Evolutionary conservation across 2,329 filamentous ascomycete genomes (phyloP).

Genomic region (Curvularia eragrostidis): DNA sequence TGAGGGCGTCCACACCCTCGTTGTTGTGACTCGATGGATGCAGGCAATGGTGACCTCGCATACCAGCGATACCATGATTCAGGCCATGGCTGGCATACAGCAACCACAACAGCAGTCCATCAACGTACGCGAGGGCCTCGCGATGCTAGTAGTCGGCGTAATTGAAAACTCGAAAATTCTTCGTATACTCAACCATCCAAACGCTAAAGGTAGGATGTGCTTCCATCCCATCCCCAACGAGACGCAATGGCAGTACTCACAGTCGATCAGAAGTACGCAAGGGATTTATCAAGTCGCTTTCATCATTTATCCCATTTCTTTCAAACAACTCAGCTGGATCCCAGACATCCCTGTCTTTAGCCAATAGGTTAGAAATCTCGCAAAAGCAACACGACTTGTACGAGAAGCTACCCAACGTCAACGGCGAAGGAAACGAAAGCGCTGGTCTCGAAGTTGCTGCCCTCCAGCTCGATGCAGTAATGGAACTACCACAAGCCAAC

Average conservation of each 20-base stretch:
- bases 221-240: background rate
- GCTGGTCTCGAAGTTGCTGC: conserved; percentile 51
- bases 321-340: conserved; percentile 60
- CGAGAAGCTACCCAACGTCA: conserved; percentile 52
- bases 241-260: conserved; percentile 7
- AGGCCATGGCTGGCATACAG: conserved; percentile 51
- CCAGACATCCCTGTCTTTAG: conserved; percentile 61
- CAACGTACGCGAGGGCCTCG: conserved; percentile 68
- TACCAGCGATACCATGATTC: conserved; percentile 49
- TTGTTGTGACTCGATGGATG: conserved; percentile 48
- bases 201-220: conserved; percentile 59
- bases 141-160: conserved; percentile 67
- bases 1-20: conserved; percentile 42
- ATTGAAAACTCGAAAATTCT: conserved; percentile 66
- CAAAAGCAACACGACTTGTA: conserved; percentile 54
- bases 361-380: conserved; percentile 48
- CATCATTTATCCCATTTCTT: conserved; percentile 51
- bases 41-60: conserved; percentile 49
- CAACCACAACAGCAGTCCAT: conserved; percentile 64
- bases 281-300: conserved; percentile 40
- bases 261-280: conserved; percentile 40
- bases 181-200: conserved; percentile 59
- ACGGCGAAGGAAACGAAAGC: conserved; percentile 51
- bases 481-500: conserved; percentile 74
- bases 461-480: conserved; percentile 62